These are phyloP conservation scores for Calonectria honghensis DNA, from an alignment of 2,329 filamentous ascomycete genomes.

Conservation along the genomic window DNA sequence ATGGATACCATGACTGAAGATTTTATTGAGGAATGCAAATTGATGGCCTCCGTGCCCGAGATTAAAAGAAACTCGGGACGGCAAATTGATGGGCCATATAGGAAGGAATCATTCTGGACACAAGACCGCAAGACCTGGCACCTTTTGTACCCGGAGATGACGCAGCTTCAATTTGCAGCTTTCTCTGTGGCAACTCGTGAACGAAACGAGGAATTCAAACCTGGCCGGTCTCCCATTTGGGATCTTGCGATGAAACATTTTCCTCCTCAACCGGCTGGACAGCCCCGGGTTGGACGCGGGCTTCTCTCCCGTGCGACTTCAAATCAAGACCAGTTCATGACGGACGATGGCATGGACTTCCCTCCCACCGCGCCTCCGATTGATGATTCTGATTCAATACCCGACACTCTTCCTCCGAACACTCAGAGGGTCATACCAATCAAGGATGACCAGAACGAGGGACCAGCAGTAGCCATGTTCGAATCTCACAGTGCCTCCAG, in stretches of 20 bases:
- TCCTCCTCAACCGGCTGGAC: constrained; percentile 63
- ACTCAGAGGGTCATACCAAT: constrained; percentile 61
- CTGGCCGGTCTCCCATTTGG: constrained; percentile 72
- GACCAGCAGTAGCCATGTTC: constrained; percentile 77
- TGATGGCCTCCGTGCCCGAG: constrained; percentile 70
- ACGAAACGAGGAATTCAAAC: constrained; percentile 72
- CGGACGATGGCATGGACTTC: constrained; percentile 55
- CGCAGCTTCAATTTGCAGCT: constrained; percentile 73
- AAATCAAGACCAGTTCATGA: constrained; percentile 50
- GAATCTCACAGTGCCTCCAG: constrained; percentile 80
- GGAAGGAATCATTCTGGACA: constrained; percentile 76
- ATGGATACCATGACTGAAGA: constrained; percentile 60
- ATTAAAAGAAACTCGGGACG: constrained; percentile 71
- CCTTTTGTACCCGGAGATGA: constrained; percentile 79
- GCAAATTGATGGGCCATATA: constrained; percentile 74
- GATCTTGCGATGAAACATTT: constrained; percentile 76
- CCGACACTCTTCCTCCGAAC: constrained; percentile 62
- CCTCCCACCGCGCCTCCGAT: constrained; percentile 58
- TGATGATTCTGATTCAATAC: constrained; percentile 53
- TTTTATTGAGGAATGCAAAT: constrained; percentile 65
- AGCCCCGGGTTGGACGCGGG: constrained; percentile 39
- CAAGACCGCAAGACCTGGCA: constrained; percentile 75
- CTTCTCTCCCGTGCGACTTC: constrained; percentile 46
- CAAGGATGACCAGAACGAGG: constrained; percentile 57
- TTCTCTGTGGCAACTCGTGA: constrained; percentile 71